phyloP scores from a whole-genome alignment of 768 basidiomycete genomes.

The Russula vinacea region DNA sequence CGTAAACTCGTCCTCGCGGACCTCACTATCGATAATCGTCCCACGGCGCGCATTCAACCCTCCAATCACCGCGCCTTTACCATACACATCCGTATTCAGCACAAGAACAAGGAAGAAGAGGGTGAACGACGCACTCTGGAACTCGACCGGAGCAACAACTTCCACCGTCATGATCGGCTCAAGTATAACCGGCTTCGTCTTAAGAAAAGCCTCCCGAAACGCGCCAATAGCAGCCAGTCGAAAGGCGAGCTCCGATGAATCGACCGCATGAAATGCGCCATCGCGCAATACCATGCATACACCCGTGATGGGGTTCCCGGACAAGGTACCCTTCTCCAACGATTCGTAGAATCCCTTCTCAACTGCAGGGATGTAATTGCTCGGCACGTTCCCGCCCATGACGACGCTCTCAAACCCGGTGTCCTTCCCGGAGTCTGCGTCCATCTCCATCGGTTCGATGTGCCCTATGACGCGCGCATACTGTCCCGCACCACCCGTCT shows the following conservation, averaged over 20 bases:
- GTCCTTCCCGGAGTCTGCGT: slow-evolving; percentile 77
- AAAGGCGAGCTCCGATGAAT: slow-evolving; percentile 97
- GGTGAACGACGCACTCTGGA: slow-evolving; percentile 62
- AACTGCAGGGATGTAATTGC: slow-evolving; percentile 88
- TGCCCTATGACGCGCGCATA: slow-evolving; percentile 89
- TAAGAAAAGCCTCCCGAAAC: slow-evolving; percentile 84
- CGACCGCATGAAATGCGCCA: slow-evolving; percentile 88
- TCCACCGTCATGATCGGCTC: slow-evolving; percentile 99
- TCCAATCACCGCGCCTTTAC: slow-evolving; percentile 82
- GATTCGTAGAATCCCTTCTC: slow-evolving; percentile 98
- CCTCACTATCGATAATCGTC: slow-evolving; percentile 92
- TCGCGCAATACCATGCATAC: slow-evolving; percentile 86
- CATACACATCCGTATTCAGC: slow-evolving; percentile 7
- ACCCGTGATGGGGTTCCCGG: slow-evolving; percentile 84
- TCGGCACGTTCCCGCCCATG: slow-evolving; percentile 89
- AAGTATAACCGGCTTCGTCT: slow-evolving; percentile 74
- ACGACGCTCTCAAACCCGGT: slow-evolving; percentile 81
- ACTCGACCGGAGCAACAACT: slow-evolving; percentile 92
- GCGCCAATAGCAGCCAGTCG: slow-evolving; percentile 86
- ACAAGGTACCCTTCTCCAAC: slow-evolving; percentile 82
- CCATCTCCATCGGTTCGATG: slow-evolving; percentile 82
- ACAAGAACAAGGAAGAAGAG: neutral
- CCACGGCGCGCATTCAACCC: slow-evolving; percentile 90
- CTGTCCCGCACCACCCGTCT: slow-evolving; percentile 95
- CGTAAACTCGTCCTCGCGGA: slow-evolving; percentile 96